A percentile compares a stretch with the other conserved stretches of the same genome.
Conservation (phyloP, 2,329 filamentous ascomycete genomes). For the Ophiocordyceps camponoti-saundersi region DNA sequence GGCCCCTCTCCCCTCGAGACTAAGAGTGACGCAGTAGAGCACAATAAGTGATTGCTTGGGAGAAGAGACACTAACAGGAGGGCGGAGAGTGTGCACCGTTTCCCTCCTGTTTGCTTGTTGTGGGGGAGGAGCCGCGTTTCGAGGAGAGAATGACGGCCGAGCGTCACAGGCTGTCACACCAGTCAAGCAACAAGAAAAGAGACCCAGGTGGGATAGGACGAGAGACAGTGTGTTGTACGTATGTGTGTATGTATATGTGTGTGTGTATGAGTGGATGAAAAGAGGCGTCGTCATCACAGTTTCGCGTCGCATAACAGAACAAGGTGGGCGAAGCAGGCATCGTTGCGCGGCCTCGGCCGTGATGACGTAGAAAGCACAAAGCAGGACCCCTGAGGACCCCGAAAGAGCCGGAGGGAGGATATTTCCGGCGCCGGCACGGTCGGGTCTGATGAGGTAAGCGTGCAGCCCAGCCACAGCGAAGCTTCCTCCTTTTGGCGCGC, state of each 20-base stretch:
- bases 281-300: not conserved
- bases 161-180: not conserved
- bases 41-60: not conserved
- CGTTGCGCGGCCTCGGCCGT: not conserved
- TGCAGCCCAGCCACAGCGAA: not conserved
- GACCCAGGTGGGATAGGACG: too few relatives aligned
- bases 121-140: not conserved
- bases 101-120: not conserved
- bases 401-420: not conserved
- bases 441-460: not conserved
- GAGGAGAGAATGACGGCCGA: not conserved
- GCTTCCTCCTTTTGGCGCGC: not conserved
- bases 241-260: too few relatives aligned
- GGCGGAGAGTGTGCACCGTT: not conserved
- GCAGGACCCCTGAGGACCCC: not conserved
- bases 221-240: too few relatives aligned
- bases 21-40: too few relatives aligned
- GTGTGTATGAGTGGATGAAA: too few relatives aligned
- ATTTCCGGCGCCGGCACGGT: not conserved
- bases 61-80: not conserved
- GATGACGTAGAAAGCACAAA: not conserved
- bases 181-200: not conserved
- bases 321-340: not conserved
- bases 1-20: too few relatives aligned
- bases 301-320: not conserved